Base-by-base conservation (phyloP, 2,329 filamentous ascomycete genomes). In the Fusarium nelsonii region DNA sequence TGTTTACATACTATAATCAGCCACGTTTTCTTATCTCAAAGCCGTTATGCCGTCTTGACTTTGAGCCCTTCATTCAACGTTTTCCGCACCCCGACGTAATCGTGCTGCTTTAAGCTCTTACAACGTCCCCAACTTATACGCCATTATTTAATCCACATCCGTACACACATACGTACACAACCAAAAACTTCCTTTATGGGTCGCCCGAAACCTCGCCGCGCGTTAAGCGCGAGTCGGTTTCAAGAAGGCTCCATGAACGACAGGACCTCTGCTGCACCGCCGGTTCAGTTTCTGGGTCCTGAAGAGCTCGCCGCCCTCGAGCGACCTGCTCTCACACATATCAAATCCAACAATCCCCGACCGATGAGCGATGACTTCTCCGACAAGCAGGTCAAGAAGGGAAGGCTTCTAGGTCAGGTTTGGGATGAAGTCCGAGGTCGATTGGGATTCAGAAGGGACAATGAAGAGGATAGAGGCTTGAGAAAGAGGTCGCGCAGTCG, bases 201-300 rank as follows among this genome's bases (percentile, higher is more conserved):
- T 56, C 74, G 74, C 12, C 73, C 76, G 36, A 70, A 61, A 59
- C 76, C 64, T 76, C 80, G 62, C 76, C 81, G 63, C 80, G 73
- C 73, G 33, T 67, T 64, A 57, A 78, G 71, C 64, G 79, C 71
- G 39, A 82, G 88, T 81, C 77, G 88, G 80, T 83, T 97, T 86
- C 74, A 90, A 37, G 94, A 97, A 80, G 94, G 91, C 40, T 95
- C 91, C 74, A 95, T 97, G 92, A 93, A 90, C 75, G 92, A 97
- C 78, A 89, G 92, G 69, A 84, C 87, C 33, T 94, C 91, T 74
- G 85, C 88, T 61, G 87, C 84, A 62, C 93, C 93, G 30, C 92
- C 92, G 0, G 84, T 86, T 44, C 84, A 88, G 40, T 94, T 92
- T 77, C 83, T 91, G 41, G 88, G 78, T 23, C 77, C 78, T 12